Evolutionary conservation across 441 rosid genomes (phyloP).

Genomic region (Brassica hybrid): DNA sequence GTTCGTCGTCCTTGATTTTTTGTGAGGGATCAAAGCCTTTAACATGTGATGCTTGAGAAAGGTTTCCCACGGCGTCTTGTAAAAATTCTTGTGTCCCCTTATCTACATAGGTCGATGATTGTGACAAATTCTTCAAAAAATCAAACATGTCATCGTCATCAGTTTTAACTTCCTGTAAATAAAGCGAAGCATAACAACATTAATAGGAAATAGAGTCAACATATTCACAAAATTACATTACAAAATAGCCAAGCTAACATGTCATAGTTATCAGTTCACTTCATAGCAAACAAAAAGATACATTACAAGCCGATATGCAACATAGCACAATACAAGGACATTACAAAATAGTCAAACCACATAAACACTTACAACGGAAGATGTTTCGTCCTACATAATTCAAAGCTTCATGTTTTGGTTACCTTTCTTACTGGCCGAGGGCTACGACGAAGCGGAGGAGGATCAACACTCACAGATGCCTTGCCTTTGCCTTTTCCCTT

Average conservation of each 20-base stretch:
- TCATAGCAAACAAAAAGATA: no score
- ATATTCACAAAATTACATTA: no score
- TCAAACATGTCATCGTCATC: background rate
- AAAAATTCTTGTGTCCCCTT: background rate
- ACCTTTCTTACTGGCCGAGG: background rate
- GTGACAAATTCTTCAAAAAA: background rate
- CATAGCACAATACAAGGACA: no score
- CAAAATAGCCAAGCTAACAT: no score
- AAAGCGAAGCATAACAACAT: background rate
- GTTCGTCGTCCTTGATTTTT: background rate
- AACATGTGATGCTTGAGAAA: background rate
- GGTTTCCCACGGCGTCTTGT: background rate
- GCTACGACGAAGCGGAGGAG: background rate
- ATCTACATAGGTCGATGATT: background rate
- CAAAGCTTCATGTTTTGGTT: background rate
- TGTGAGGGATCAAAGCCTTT: background rate
- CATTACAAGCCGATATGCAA: no score
- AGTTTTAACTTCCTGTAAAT: background rate
- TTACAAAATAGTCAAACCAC: no score
- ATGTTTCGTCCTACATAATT: no score
- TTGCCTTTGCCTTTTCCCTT: background rate
- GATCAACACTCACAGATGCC: background rate
- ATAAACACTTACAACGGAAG: no score
- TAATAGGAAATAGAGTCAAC: no score
- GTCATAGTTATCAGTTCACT: no score